Evolutionary conservation across 768 basidiomycete genomes (phyloP).

Genomic region (Calocybe gangraenosa): DNA sequence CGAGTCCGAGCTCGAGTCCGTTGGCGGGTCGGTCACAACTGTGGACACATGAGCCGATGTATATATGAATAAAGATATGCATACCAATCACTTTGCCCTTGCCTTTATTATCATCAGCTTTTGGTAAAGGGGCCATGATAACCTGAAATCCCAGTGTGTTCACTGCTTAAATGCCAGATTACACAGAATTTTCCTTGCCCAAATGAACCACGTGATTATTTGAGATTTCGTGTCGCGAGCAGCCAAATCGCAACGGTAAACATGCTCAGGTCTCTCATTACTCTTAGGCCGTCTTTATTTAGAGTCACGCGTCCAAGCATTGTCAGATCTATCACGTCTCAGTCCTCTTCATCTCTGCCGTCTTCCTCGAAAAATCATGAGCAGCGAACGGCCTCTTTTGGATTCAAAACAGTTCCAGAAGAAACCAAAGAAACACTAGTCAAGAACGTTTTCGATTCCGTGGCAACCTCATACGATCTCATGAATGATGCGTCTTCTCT

Average conservation of each 20-base stretch:
- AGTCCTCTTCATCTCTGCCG: conserved; percentile 10
- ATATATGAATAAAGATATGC: not conserved
- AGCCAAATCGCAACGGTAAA: too few species aligned
- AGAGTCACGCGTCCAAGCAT: not conserved
- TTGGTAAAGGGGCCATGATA: conserved; percentile 16
- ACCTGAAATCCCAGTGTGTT: too few species aligned
- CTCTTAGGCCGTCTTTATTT: conserved; percentile 5
- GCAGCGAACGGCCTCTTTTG: conserved; percentile 76
- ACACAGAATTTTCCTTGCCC: too few species aligned
- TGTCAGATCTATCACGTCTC: conserved; percentile 18
- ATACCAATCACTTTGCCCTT: conserved; percentile 42
- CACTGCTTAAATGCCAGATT: too few species aligned
- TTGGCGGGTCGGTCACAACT: conserved; percentile 1
- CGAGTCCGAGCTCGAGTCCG: conserved; percentile 3
- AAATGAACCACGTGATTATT: too few species aligned
- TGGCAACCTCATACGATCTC: conserved; percentile 91
- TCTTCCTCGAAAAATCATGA: conserved; percentile 12
- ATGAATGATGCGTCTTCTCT: conserved; percentile 99
- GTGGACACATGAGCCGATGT: not conserved
- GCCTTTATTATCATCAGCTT: conserved; percentile 41
- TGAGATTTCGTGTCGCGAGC: too few species aligned
- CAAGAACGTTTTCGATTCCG: conserved; percentile 90
- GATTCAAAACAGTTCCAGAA: conserved; percentile 86
- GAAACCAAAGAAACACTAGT: conserved; percentile 87
- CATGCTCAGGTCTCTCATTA: conserved; percentile 10